Evolutionary conservation across 768 basidiomycete genomes (phyloP).

Genomic region (Glaciozyma martinii): DNA sequence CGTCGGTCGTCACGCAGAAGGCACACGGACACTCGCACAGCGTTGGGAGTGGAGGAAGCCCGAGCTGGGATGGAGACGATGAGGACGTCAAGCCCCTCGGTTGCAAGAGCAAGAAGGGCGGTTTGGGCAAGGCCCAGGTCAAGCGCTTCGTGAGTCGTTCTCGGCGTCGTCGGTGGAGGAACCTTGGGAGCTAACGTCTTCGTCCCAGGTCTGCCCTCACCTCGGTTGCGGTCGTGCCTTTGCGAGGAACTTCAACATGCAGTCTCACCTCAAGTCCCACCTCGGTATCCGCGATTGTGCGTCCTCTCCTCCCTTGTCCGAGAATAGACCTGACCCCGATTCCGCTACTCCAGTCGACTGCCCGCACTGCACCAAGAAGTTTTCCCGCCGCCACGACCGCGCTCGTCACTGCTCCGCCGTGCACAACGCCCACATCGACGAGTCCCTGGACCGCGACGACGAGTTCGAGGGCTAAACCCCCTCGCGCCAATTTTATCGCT

Average conservation of each 20-base stretch:
- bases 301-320: neutral
- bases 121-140: neutral
- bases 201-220: conserved; percentile 20
- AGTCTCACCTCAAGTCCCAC: conserved; percentile 30
- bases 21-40: neutral
- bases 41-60: neutral
- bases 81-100: neutral
- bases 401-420: conserved; percentile 25
- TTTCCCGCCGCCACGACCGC: conserved; percentile 29
- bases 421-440: conserved; percentile 6
- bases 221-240: conserved; percentile 23
- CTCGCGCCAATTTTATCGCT: too few relatives aligned
- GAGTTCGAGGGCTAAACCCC: neutral
- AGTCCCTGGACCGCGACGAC: neutral
- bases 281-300: conserved; percentile 28
- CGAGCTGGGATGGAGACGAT: neutral
- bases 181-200: too few relatives aligned
- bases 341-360: conserved; percentile 18
- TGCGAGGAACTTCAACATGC: conserved; percentile 29
- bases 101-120: neutral
- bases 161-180: neutral
- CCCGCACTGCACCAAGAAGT: conserved; percentile 28
- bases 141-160: conserved; percentile 5
- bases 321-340: neutral
- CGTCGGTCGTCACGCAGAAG: neutral